Evolutionary conservation across 225 moss, liverwort and hornwort species (phyloP), one percentile per base, ranked within the genome.

Genomic region (Asterella californica): DNA sequence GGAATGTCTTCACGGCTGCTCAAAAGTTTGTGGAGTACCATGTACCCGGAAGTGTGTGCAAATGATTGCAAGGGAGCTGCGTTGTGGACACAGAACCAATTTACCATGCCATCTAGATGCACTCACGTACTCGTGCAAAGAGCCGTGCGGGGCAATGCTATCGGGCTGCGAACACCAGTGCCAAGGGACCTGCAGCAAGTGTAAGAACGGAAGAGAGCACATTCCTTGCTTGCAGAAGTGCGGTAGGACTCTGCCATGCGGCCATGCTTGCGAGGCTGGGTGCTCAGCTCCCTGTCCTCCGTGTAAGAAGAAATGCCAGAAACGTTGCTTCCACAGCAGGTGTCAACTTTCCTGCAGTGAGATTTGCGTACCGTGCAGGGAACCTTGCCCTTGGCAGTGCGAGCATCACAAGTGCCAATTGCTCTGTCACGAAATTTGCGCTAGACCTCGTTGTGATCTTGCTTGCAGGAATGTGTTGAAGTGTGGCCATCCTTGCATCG

Each of bases 371-470:
- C 85, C 85, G 1, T 89, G 87, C 77, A 62, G 36, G 14, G 89
- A 87, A 65, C 77, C 47, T 47, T 89, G 89, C 74, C 50, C 82
- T 10, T 89, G 87, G 87, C 47, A 78, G 18, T 87, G 87, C 32
- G 73, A 85, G 38, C 89, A 87, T 53, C 72, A 76, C 50, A 34
- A 55, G 21, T 87, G 87, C 47, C 53, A 76, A 1, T 55, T 75
- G 27, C 38, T 12, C 0, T 89, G 89, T 46, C 68, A 82, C 61
- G 80, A 86, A 46, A 86, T 84, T 21, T 90, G 90, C 75, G 64
- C 57, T 1, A 77, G 88, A 78, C 80, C 85, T 38, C 79, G 82
- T 0, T 88, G 90, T 76, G 74, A 90, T 76, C 30, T 72, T 27
- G 88, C 85, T 0, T 90, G 90, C 46, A 63, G 32, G 0, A 69